Percentiles rank a stretch among this genome's conserved stretches.
Conservation (phyloP, 257 asterid genomes). For the Petrea volubilis region DNA sequence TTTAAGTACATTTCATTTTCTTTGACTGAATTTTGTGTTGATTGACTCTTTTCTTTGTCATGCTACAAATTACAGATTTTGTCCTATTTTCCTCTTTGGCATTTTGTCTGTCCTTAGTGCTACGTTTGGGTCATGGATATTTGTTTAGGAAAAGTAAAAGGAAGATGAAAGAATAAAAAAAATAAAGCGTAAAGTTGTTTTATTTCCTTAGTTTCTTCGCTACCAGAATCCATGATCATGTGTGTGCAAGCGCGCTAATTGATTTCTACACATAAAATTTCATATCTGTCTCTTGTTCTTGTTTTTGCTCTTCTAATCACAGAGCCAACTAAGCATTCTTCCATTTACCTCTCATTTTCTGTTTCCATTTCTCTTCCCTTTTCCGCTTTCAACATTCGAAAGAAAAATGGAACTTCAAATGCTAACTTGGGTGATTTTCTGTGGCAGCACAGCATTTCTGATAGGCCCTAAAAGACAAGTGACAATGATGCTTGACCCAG, state of each 20-base stretch:
- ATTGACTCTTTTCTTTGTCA: background rate
- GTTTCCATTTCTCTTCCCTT: background rate
- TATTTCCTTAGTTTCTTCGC: too few species aligned
- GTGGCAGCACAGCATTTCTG: slow-evolving; percentile 98
- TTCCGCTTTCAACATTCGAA: background rate
- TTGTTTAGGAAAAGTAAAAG: too few species aligned
- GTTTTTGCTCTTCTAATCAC: slow-evolving; percentile 4
- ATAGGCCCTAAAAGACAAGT: slow-evolving; percentile 96
- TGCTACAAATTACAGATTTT: slow-evolving; percentile 4
- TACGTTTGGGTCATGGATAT: too few species aligned
- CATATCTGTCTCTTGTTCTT: background rate
- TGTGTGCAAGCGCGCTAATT: too few species aligned
- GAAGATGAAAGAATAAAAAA: too few species aligned
- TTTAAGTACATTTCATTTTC: background rate
- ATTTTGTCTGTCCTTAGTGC: background rate
- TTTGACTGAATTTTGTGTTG: background rate
- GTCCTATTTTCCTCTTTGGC: background rate
- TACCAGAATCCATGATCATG: too few species aligned
- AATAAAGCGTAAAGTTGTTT: too few species aligned
- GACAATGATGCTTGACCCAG: slow-evolving; percentile 97
- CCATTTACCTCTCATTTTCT: slow-evolving; percentile 1
- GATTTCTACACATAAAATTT: slow-evolving; percentile 5
- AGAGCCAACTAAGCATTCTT: background rate
- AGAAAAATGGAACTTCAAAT: background rate
- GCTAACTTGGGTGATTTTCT: slow-evolving; percentile 38